Percentiles rank a stretch among this genome's conserved stretches.
Evolutionary conservation across 352 stramenopile species (phyloP).

Genomic region (Peronospora belbahrii): DNA sequence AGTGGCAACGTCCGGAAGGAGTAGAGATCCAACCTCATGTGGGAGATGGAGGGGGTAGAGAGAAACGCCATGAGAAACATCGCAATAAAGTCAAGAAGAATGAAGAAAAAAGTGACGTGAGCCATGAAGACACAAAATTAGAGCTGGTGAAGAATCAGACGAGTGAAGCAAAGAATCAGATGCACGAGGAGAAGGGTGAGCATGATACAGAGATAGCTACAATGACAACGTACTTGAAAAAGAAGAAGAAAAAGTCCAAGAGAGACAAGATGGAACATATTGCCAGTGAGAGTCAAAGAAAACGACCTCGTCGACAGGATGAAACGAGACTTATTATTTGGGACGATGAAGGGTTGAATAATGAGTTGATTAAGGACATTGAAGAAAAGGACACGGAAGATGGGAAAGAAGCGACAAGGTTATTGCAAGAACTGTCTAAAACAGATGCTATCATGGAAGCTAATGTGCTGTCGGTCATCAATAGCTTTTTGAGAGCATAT

Average conservation of each 20-base stretch:
- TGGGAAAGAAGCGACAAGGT: conserved; percentile 58
- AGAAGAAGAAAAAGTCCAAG: conserved; percentile 44
- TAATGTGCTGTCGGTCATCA: conserved; percentile 73
- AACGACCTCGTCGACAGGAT: conserved; percentile 38
- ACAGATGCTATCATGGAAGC: conserved; percentile 81
- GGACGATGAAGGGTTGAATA: conserved; percentile 56
- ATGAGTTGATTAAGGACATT: conserved; percentile 25
- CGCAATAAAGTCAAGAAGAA: conserved; percentile 23
- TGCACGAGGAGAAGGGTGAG: not conserved
- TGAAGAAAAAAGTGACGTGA: conserved; percentile 3
- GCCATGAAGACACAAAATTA: conserved; percentile 1
- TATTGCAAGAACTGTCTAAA: conserved; percentile 60
- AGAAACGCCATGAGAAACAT: conserved; percentile 22
- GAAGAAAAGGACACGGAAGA: conserved; percentile 61
- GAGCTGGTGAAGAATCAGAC: not conserved
- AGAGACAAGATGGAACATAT: conserved; percentile 18
- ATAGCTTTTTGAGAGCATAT: conserved; percentile 74
- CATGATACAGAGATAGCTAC: not conserved
- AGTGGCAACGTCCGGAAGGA: conserved; percentile 69
- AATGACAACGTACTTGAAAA: conserved; percentile 8
- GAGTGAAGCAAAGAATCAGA: conserved; percentile 7
- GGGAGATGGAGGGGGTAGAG: conserved; percentile 8
- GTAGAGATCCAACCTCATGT: conserved; percentile 71
- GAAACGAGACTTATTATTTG: conserved; percentile 79
- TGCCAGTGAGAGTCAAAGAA: conserved; percentile 22